Evolutionary conservation across 2,329 filamentous ascomycete genomes (phyloP).

Genomic region (Aspergillus sojae): DNA sequence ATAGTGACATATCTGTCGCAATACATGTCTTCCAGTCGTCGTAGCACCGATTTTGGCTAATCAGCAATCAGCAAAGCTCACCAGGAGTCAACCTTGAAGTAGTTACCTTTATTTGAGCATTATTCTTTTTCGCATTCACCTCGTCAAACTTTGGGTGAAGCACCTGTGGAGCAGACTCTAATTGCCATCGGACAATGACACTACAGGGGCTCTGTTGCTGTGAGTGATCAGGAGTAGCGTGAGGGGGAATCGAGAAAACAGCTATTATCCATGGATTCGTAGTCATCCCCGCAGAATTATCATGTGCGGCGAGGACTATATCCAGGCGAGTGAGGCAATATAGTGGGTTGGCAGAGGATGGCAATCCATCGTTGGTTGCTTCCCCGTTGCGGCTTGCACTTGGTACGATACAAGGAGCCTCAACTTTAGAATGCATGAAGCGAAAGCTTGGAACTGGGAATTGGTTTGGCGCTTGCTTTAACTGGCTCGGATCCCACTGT

Average conservation of each 20-base stretch:
- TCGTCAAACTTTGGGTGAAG: constrained; percentile 79
- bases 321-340: constrained; percentile 74
- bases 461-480: constrained; percentile 30
- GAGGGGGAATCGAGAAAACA: constrained; percentile 66
- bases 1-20: constrained; percentile 72
- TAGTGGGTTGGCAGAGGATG: constrained; percentile 34
- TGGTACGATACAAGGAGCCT: constrained; percentile 36
- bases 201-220: constrained; percentile 69
- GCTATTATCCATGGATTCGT: constrained; percentile 67
- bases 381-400: constrained; percentile 25
- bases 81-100: not conserved
- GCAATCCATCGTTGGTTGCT: constrained; percentile 27
- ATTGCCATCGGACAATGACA: constrained; percentile 80
- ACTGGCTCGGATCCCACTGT: constrained; percentile 53
- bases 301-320: constrained; percentile 68
- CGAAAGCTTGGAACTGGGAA: constrained; percentile 42
- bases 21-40: constrained; percentile 67
- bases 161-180: constrained; percentile 65
- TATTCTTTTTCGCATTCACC: constrained; percentile 67
- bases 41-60: constrained; percentile 56
- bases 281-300: constrained; percentile 59
- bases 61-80: constrained; percentile 18
- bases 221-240: constrained; percentile 54
- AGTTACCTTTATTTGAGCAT: constrained; percentile 43
- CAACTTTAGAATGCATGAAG: constrained; percentile 41